Percentiles rank a stretch among this genome's conserved stretches.
phyloP scores from a whole-genome alignment of 768 basidiomycete genomes.

The Boletus reticuloceps region DNA sequence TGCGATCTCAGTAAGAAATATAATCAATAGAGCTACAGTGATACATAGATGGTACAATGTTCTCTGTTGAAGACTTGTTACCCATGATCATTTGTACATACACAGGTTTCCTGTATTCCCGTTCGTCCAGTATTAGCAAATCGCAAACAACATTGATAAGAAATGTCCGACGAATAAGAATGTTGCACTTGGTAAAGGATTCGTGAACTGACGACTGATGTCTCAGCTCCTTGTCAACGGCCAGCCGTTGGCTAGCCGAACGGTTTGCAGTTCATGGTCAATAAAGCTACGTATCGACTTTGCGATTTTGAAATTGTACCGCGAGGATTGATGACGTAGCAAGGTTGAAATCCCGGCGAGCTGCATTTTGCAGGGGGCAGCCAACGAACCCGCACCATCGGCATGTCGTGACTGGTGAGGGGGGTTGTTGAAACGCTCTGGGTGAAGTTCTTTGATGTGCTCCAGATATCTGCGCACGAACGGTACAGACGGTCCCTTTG shows the following conservation, averaged over 20 bases:
- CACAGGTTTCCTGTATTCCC: too few species aligned
- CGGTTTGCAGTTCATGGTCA: constrained; percentile 40
- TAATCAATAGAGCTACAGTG: neutral
- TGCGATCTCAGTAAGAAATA: constrained; percentile 9
- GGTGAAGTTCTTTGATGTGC: constrained; percentile 54
- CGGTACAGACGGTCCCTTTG: constrained; percentile 63
- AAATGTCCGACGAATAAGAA: too few species aligned
- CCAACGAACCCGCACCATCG: constrained; percentile 44
- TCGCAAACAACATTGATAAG: too few species aligned
- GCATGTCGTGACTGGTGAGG: constrained; percentile 4
- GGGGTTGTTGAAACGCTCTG: constrained; percentile 43
- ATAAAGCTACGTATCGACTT: constrained; percentile 48
- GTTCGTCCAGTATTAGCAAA: too few species aligned
- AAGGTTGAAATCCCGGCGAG: constrained; percentile 53
- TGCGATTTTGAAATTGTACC: constrained; percentile 48
- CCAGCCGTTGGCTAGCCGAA: constrained; percentile 39
- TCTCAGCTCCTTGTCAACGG: constrained; percentile 46
- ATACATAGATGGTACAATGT: too few species aligned
- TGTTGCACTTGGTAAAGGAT: too few species aligned
- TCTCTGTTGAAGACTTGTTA: too few species aligned
- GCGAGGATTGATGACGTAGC: constrained; percentile 53
- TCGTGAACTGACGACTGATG: constrained; percentile 21
- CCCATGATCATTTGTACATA: too few species aligned
- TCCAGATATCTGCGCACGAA: constrained; percentile 63
- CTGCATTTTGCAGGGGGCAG: constrained; percentile 51